These are phyloP conservation scores for Dionaea muscipula DNA, from an alignment of 179 eudicot genomes.

Conservation along the genomic window DNA sequence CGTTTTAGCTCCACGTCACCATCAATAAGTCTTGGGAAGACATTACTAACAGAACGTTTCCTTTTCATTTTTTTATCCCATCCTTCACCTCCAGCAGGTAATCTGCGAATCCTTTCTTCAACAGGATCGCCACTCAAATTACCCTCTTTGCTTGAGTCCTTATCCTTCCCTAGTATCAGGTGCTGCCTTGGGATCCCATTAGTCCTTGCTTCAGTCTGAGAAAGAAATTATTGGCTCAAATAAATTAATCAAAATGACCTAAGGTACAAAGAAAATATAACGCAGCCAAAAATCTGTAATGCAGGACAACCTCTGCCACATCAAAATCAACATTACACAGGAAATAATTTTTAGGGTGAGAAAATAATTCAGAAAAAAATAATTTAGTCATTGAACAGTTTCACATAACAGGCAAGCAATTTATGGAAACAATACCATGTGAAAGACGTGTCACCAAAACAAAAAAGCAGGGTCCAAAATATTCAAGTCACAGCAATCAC, in stretches of 20 bases:
- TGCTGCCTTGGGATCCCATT: conserved; percentile 61
- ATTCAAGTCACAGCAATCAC: no score
- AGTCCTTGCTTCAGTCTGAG: conserved; percentile 58
- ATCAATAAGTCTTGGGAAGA: conserved; percentile 47
- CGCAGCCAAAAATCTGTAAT: no score
- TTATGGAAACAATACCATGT: no score
- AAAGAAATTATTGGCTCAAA: conserved; percentile 7
- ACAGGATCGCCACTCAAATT: conserved; percentile 41
- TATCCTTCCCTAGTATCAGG: conserved; percentile 47
- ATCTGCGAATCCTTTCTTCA: conserved; percentile 59
- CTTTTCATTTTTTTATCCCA: conserved; percentile 92
- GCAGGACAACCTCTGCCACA: no score
- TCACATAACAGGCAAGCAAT: no score
- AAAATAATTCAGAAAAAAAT: no score
- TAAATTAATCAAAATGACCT: conserved; percentile 2
- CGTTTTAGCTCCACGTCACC: conserved; percentile 65
- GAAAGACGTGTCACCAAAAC: no score
- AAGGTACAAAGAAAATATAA: not conserved
- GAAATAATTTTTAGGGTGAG: no score
- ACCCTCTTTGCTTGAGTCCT: conserved; percentile 45
- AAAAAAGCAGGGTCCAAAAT: no score
- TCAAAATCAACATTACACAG: no score
- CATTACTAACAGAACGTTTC: conserved; percentile 72
- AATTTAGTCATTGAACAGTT: no score
- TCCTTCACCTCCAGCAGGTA: conserved; percentile 84